A percentile compares a stretch with the other conserved stretches of the same genome.
phyloP scores from a whole-genome alignment of 2,329 filamentous ascomycete species.

The Trichothecium roseum region DNA sequence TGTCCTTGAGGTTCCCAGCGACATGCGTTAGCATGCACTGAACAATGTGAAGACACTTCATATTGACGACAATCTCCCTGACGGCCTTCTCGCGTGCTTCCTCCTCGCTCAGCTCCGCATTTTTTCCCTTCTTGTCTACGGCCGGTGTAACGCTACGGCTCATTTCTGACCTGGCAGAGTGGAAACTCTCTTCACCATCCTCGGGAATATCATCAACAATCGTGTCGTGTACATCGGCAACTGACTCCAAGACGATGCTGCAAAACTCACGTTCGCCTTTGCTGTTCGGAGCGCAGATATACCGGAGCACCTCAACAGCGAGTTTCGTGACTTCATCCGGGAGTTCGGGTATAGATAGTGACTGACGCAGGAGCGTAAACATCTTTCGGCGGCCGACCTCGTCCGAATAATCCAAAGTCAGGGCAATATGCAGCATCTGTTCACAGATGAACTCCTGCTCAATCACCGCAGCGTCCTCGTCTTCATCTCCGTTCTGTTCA shows the following conservation, averaged over 20 bases:
- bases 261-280: conserved; percentile 76
- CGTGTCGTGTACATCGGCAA: conserved; percentile 93
- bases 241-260: conserved; percentile 79
- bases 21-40: conserved; percentile 97
- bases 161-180: conserved; percentile 81
- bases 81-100: conserved; percentile 66
- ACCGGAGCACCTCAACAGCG: conserved; percentile 68
- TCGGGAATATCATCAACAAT: conserved; percentile 63
- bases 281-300: conserved; percentile 66
- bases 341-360: conserved; percentile 73
- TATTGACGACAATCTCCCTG: conserved; percentile 89
- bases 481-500: conserved; percentile 45
- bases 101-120: conserved; percentile 45
- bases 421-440: conserved; percentile 83
- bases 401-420: conserved; percentile 93
- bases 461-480: conserved; percentile 72
- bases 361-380: conserved; percentile 82
- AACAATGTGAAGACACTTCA: conserved; percentile 95
- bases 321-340: conserved; percentile 91
- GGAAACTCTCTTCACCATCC: conserved; percentile 65
- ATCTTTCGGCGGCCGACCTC: conserved; percentile 93
- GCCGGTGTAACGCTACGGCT: conserved; percentile 53
- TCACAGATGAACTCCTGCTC: conserved; percentile 95
- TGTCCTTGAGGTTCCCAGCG: conserved; percentile 75
- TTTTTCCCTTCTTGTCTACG: conserved; percentile 30